Conservation (phyloP, 108 stramenopile genomes). For the Cyclotella distinguenda region DNA sequence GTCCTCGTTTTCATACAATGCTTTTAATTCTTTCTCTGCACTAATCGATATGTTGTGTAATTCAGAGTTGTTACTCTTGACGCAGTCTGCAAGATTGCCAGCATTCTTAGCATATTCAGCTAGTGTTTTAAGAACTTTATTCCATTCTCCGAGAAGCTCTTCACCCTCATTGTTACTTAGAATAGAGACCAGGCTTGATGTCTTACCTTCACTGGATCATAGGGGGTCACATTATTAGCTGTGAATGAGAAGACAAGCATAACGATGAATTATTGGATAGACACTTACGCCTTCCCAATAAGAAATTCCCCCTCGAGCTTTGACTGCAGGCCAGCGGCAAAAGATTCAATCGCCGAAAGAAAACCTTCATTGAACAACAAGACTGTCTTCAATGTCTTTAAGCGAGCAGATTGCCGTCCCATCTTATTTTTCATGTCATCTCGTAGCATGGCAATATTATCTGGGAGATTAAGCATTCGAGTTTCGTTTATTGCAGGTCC, state of each 20-base stretch:
- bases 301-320: conserved; percentile 30
- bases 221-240: not conserved
- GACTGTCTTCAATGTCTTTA: conserved; percentile 48
- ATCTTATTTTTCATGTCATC: conserved; percentile 60
- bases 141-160: conserved; percentile 41
- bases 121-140: conserved; percentile 33
- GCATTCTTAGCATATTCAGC: conserved; percentile 45
- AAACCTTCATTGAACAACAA: conserved; percentile 48
- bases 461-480: conserved; percentile 62
- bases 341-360: conserved; percentile 26
- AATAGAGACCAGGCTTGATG: conserved; percentile 4
- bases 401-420: conserved; percentile 30
- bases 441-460: conserved; percentile 55
- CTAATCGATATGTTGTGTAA: conserved; percentile 41
- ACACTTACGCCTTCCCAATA: conserved; percentile 17
- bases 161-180: conserved; percentile 39
- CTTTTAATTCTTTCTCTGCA: conserved; percentile 49
- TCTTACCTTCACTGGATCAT: conserved; percentile 21
- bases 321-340: conserved; percentile 20
- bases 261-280: not conserved
- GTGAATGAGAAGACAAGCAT: not conserved
- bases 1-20: conserved; percentile 59
- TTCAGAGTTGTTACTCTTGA: conserved; percentile 37
- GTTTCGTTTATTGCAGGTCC: conserved; percentile 68
- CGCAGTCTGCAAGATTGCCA: conserved; percentile 28